A percentile compares a stretch with the other conserved stretches of the same genome.
Evolutionary conservation across 2,329 filamentous ascomycete genomes (phyloP).

Genomic region (Alternaria sp.): DNA sequence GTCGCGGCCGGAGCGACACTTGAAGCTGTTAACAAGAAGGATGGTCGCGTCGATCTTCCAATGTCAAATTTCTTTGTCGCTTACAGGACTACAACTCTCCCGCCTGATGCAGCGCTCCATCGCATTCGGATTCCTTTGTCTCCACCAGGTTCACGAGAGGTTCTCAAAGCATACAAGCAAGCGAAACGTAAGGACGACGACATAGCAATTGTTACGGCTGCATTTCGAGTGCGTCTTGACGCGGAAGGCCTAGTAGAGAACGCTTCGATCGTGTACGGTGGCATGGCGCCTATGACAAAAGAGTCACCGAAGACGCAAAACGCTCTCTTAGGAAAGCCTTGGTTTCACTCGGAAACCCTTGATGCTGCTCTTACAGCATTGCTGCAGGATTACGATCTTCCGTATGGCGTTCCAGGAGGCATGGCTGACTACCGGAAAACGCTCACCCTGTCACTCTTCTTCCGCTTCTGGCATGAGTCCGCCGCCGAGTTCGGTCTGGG

Average conservation of each 20-base stretch:
- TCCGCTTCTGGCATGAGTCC: constrained; percentile 94
- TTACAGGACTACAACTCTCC: constrained; percentile 82
- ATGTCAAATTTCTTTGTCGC: constrained; percentile 91
- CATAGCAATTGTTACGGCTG: constrained; percentile 93
- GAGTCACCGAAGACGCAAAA: constrained; percentile 77
- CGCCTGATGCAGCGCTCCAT: constrained; percentile 80
- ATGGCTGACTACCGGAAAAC: constrained; percentile 96
- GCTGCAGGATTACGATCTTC: constrained; percentile 82
- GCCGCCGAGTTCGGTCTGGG: constrained; percentile 67
- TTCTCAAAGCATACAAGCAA: constrained; percentile 90
- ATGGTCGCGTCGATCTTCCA: constrained; percentile 63
- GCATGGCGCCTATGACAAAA: constrained; percentile 90
- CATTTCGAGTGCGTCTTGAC: constrained; percentile 76
- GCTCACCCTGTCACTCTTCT: constrained; percentile 90
- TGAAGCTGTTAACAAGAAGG: constrained; percentile 77
- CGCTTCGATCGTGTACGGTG: constrained; percentile 85
- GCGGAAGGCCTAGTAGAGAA: constrained; percentile 73
- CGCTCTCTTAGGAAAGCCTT: constrained; percentile 76
- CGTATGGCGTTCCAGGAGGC: constrained; percentile 88
- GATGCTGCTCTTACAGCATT: constrained; percentile 86
- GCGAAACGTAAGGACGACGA: constrained; percentile 96
- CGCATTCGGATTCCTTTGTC: constrained; percentile 79
- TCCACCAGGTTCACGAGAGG: constrained; percentile 74
- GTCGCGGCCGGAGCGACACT: constrained; percentile 83
- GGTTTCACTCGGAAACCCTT: constrained; percentile 80